Evolutionary conservation across 345 rosid species (phyloP), one percentile per base, ranked within the genome.

Genomic region (Jatropha curcas): DNA sequence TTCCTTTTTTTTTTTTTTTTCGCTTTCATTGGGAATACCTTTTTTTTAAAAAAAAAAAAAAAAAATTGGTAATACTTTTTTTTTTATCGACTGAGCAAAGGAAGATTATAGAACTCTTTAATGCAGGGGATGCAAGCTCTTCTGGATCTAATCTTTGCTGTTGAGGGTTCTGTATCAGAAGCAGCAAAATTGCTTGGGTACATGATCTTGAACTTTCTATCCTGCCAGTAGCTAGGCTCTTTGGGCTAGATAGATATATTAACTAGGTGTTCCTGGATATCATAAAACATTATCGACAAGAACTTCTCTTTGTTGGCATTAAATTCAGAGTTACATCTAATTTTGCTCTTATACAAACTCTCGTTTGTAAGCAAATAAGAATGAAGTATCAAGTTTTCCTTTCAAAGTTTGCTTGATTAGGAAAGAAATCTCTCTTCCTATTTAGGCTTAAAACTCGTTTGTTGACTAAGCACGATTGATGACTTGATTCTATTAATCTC

Each of bases 61-160:
- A n/a, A n/a, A n/a, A n/a, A 27, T 16, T 8, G 46, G 12, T n/a
- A 27, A 46, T 31, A 20, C 20, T 12, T 46, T 27, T 48, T 41
- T n/a, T 0, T 46, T 28, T 37, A 63, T 48, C 17, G 53, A 34
- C 16, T 37, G 7, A 37, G 31, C 43, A 39, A 12, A 31, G 22
- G 27, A 39, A 12, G 19, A 39, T 22, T 27, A n/a, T 22, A 63
- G 22, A 1, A 33, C 34, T 33, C 37, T 28, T 20, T 46, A 50
- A 48, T 60, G 55, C 76, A 90, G 98, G 99, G 99, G 71, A 88
- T 92, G 97, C 94, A 87, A 86, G 94, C 98, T 61, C 74, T 95
- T 67, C 82, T 95, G 77, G 98, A 95, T 70, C 82, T 95, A 22
- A 69, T 92, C 39, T 80, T 75, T 78, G 96, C 92, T 53, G 86